Conservation (phyloP, 495 filamentous ascomycete species). For the Sabuloglossum arenarium region DNA sequence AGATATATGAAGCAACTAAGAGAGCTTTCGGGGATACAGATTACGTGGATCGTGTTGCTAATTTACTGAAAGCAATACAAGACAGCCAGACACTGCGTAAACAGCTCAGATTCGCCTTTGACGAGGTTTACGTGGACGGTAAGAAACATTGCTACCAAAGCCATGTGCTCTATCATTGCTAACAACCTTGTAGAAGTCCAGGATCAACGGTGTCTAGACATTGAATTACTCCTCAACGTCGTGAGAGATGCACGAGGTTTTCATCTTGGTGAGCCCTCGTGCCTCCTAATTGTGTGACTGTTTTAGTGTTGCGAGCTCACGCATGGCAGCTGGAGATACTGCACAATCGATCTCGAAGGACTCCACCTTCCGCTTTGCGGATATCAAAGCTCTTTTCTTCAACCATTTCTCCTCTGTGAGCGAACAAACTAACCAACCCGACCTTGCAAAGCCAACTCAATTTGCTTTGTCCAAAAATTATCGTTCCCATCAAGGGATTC, state of each 20-base stretch:
- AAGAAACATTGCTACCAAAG: not conserved
- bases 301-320: not conserved
- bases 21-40: constrained; percentile 15
- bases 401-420: constrained; percentile 13
- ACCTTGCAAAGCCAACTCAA: constrained; percentile 12
- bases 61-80: constrained; percentile 9
- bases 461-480: constrained; percentile 21
- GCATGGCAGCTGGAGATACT: constrained; percentile 20
- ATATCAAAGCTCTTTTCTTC: constrained; percentile 21
- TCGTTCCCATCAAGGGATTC: constrained; percentile 24
- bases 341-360: constrained; percentile 26
- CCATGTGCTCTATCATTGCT: constrained; percentile 3
- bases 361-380: constrained; percentile 21
- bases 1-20: constrained; percentile 20
- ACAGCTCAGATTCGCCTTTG: constrained; percentile 14
- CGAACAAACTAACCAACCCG: constrained; percentile 6
- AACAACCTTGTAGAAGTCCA: constrained; percentile 17
- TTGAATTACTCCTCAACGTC: constrained; percentile 18
- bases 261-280: constrained; percentile 16
- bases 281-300: not conserved
- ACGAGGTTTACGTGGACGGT: constrained; percentile 26
- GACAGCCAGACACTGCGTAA: constrained; percentile 5
- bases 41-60: constrained; percentile 17
- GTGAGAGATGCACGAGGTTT: constrained; percentile 17
- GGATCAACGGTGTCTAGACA: constrained; percentile 20